Percentiles rank a stretch among this genome's conserved stretches.
These are phyloP conservation scores for Wickerhamomyces sp. DNA, from an alignment of 1,139 yeast species.

Conservation along the genomic window DNA sequence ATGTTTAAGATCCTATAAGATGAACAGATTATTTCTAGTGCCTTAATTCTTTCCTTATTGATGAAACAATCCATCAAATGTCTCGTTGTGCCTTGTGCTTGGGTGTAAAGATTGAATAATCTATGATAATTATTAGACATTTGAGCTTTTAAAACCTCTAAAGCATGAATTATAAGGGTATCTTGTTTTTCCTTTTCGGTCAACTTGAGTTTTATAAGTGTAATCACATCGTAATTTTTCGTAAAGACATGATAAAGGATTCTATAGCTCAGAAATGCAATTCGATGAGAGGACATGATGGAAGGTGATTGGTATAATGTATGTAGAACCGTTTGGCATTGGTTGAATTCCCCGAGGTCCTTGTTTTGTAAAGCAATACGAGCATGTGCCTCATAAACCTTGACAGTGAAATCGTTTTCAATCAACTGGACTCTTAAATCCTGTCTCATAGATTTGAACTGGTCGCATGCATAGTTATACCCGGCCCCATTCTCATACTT, in stretches of 20 bases:
- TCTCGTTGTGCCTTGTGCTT: conserved; percentile 30
- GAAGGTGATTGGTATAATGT: conserved; percentile 45
- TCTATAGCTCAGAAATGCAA: conserved; percentile 71
- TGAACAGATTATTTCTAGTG: conserved; percentile 53
- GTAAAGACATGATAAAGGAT: conserved; percentile 77
- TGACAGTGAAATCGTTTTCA: conserved; percentile 68
- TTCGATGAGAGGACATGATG: conserved; percentile 33
- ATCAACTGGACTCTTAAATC: conserved; percentile 92
- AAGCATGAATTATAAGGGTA: conserved; percentile 35
- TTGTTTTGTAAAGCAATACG: conserved; percentile 76
- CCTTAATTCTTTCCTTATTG: conserved; percentile 53
- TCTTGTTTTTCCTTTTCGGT: conserved; percentile 22
- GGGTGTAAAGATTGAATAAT: conserved; percentile 41
- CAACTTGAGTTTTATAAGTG: conserved; percentile 27
- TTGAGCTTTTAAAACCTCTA: conserved; percentile 38
- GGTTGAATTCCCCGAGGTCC: conserved; percentile 93
- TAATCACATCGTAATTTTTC: conserved; percentile 44
- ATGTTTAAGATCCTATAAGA: conserved; percentile 54
- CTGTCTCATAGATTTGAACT: conserved; percentile 86
- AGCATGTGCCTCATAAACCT: conserved; percentile 83
- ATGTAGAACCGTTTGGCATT: conserved; percentile 81
- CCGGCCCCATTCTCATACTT: conserved; percentile 50
- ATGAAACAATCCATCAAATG: conserved; percentile 42
- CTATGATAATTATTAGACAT: conserved; percentile 46
- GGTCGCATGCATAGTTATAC: conserved; percentile 81